These are phyloP conservation scores for Dimocarpus longan DNA, from an alignment of 345 rosid genomes.

Conservation along the genomic window DNA sequence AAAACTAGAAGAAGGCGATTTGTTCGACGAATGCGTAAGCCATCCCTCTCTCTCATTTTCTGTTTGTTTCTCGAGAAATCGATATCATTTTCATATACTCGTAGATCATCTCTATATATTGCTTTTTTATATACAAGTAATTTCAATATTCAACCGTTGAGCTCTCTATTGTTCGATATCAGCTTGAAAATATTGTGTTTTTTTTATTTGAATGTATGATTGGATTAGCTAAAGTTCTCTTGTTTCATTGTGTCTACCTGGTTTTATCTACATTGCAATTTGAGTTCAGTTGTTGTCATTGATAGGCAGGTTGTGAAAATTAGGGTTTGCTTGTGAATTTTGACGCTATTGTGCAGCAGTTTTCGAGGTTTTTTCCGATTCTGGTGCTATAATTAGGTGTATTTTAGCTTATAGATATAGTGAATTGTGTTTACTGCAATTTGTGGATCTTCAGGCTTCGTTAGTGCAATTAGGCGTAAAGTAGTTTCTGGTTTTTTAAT, in stretches of 20 bases:
- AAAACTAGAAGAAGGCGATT: background rate
- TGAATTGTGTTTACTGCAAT: background rate
- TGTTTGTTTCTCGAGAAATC: constrained; percentile 12
- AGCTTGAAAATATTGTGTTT: too few species aligned
- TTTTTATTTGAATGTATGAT: background rate
- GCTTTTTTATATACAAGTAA: background rate
- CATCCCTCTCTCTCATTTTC: background rate
- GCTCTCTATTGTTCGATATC: background rate
- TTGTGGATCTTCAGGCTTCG: background rate
- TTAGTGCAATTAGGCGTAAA: background rate
- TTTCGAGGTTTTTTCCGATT: background rate
- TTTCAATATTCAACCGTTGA: background rate
- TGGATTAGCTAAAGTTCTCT: background rate
- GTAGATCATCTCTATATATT: background rate
- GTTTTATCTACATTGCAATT: too few species aligned
- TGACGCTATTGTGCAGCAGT: background rate
- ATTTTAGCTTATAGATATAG: background rate
- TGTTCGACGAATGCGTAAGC: background rate
- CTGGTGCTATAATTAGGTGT: background rate
- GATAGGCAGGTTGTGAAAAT: background rate
- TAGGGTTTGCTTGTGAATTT: background rate
- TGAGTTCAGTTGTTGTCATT: background rate
- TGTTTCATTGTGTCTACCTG: background rate
- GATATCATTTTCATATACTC: background rate
- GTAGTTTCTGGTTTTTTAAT: background rate